Evolutionary conservation across 2,329 filamentous ascomycete genomes (phyloP), one percentile per base, ranked within the genome.

Genomic region (Scedosporium minutisporum): DNA sequence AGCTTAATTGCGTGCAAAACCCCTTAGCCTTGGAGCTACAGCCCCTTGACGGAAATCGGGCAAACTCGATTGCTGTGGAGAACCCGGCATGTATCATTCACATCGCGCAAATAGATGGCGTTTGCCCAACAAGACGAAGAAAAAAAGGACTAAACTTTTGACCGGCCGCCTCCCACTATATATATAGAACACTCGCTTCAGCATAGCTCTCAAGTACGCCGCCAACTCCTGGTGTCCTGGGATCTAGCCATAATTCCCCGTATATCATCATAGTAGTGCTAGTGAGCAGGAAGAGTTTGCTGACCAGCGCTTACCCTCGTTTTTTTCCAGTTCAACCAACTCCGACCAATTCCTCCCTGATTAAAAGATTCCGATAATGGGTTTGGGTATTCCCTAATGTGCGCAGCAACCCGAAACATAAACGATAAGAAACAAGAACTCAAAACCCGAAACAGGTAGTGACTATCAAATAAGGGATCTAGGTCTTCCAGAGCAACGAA

Each of bases 201-300:
- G 18, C n/a, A 48, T 51, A 48, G 57, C 29, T 33, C 44, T 48
- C 53, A 60, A 38, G 33, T 44, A 41, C 60, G 60, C 60, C 60
- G 29, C 29, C 23, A 29, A 55, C 60, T 61, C 60, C 60, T 23
- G 27, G 33, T 58, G 16, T 23, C 23, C 55, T 58, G 25, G 25
- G 55, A 21, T 41, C 27, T 38, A 58, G 55, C 33, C 51, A 55
- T 55, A 55, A 55, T 55, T 25, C 51, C 51, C 51, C 51, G 23
- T 55, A 55, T 55, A 55, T 29, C 51, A 55, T 55, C 51, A 55
- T 55, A 55, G 51, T 23, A 55, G 18, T 55, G 51, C 51, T 55
- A 12, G 51, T 55, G 51, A 10, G 51, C 21, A 23, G 23, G 18
- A 55, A 55, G 51, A 55, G 51, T 10, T 27, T 27, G 51, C 51